Percentiles rank a stretch among this genome's conserved stretches.
Conservation (phyloP, 2,329 filamentous ascomycete species). For the Nothophoma quercina region DNA sequence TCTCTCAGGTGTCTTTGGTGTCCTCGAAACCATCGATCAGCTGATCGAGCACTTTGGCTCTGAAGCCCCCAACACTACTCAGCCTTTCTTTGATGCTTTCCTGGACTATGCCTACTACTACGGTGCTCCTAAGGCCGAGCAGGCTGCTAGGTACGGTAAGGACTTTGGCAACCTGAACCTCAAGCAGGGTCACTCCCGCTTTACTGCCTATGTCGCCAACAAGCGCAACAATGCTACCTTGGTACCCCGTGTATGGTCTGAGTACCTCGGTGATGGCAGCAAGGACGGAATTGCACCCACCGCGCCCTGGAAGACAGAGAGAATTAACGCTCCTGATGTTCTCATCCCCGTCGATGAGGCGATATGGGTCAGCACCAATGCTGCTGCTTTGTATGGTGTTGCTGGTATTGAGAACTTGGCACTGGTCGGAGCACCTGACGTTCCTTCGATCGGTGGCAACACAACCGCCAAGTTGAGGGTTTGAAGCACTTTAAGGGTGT, state of each 20-base stretch:
- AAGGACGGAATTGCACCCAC: conserved; percentile 48
- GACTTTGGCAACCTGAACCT: conserved; percentile 58
- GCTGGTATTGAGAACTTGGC: conserved; percentile 65
- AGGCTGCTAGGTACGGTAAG: conserved; percentile 61
- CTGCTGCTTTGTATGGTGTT: conserved; percentile 64
- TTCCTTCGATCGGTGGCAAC: conserved; percentile 23
- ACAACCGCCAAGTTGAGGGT: not conserved
- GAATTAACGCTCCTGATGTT: conserved; percentile 55
- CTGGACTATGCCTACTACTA: conserved; percentile 69
- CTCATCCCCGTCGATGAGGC: conserved; percentile 63
- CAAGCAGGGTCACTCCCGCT: conserved; percentile 65
- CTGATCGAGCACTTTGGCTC: conserved; percentile 57
- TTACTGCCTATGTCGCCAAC: conserved; percentile 63
- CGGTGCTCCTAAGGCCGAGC: conserved; percentile 58
- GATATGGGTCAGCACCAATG: conserved; percentile 65
- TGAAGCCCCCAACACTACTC: conserved; percentile 52
- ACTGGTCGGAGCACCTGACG: conserved; percentile 37
- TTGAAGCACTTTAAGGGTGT: not conserved
- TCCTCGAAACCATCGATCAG: conserved; percentile 66
- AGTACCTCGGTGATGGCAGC: conserved; percentile 58
- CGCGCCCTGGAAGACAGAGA: conserved; percentile 54
- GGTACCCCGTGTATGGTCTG: conserved; percentile 61
- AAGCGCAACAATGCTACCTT: conserved; percentile 56
- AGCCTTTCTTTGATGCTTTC: conserved; percentile 63
- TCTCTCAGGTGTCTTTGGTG: conserved; percentile 65